phyloP scores from a whole-genome alignment of 1,284 basidiomycete genomes.

The Heterobasidion parviporum region DNA sequence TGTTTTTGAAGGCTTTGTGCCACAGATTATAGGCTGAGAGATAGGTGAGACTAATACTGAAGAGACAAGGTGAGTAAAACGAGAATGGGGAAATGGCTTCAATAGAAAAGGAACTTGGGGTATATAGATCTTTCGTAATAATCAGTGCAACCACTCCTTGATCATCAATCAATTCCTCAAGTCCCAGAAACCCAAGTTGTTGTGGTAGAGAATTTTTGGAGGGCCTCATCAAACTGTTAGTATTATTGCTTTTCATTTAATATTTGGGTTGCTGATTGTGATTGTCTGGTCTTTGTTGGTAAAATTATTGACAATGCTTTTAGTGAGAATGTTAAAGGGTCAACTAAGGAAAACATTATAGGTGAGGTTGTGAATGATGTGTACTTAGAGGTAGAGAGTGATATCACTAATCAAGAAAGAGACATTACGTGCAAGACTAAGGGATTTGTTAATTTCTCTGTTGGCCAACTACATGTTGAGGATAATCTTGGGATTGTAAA shows the following conservation, averaged over 20 bases:
- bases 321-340: too few relatives aligned
- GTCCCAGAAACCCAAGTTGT: background rate
- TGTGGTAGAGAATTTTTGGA: too few relatives aligned
- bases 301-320: background rate
- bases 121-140: background rate
- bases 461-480: constrained; percentile 14
- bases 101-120: too few relatives aligned
- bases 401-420: background rate
- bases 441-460: constrained; percentile 13
- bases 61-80: background rate
- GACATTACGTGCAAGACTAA: constrained; percentile 13
- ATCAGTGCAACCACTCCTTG: background rate
- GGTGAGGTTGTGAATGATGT: constrained; percentile 18
- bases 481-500: background rate
- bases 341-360: constrained; percentile 19
- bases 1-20: background rate
- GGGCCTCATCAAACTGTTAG: too few relatives aligned
- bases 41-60: background rate
- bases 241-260: background rate
- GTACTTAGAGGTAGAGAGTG: constrained; percentile 15
- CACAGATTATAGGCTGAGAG: background rate
- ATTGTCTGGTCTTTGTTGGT: background rate
- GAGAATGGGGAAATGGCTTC: background rate
- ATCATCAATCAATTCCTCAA: background rate
- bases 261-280: background rate